These are phyloP conservation scores for Colletotrichum trifolii DNA, from an alignment of 2,329 filamentous ascomycete genomes.

Conservation along the genomic window DNA sequence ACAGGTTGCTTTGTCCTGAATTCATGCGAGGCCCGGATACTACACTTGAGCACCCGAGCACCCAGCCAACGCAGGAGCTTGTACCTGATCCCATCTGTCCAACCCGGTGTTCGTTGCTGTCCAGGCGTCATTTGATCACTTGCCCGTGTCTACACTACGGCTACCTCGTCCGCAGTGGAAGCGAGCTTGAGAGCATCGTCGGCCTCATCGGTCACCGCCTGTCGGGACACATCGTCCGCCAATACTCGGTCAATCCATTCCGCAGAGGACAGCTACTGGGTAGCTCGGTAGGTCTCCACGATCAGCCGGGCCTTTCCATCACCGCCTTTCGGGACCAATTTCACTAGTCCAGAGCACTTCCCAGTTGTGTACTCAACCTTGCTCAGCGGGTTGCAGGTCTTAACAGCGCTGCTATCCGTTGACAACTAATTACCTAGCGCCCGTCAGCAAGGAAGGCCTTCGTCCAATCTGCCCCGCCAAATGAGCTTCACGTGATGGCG, in stretches of 20 bases:
- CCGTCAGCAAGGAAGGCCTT: slow-evolving; percentile 19
- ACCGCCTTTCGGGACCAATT: slow-evolving; percentile 30
- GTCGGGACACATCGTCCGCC: background rate
- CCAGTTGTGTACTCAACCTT: background rate
- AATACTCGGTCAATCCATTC: slow-evolving; percentile 8
- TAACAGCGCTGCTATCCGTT: background rate
- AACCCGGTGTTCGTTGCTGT: slow-evolving; percentile 4
- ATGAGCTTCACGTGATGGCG: slow-evolving; percentile 29
- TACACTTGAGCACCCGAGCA: background rate
- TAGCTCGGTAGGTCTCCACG: slow-evolving; percentile 25
- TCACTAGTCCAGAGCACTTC: slow-evolving; percentile 12
- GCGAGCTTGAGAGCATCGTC: background rate
- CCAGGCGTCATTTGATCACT: too few species aligned
- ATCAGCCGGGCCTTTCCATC: slow-evolving; percentile 32
- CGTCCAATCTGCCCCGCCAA: slow-evolving; percentile 31
- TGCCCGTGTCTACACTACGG: too few species aligned
- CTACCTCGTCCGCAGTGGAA: too few species aligned
- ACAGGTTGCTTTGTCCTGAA: slow-evolving; percentile 24
- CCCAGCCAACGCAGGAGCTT: background rate
- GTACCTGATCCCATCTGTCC: slow-evolving; percentile 18
- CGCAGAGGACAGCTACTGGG: background rate
- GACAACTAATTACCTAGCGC: slow-evolving; percentile 2
- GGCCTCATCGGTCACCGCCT: slow-evolving; percentile 3
- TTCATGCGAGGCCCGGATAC: slow-evolving; percentile 14
- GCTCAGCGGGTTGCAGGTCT: background rate